phyloP scores from a whole-genome alignment of 2,329 filamentous ascomycete genomes.

The Coleophoma eucalyptorum region DNA sequence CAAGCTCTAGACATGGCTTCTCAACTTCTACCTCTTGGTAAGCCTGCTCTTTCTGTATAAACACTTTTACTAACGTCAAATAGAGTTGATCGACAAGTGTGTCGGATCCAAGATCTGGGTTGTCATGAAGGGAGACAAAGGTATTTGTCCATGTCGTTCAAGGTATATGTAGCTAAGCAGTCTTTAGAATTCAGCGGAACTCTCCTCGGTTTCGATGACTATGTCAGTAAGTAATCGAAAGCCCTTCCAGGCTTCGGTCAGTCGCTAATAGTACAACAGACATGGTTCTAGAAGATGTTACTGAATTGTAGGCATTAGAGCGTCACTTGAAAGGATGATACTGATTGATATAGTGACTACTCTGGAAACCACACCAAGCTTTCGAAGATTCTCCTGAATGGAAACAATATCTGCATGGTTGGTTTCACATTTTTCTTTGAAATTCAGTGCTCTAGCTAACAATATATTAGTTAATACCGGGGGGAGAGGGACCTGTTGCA shows the following conservation, averaged over 20 bases:
- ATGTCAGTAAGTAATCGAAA: slow-evolving; percentile 79
- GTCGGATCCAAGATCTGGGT: slow-evolving; percentile 98
- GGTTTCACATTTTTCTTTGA: background rate
- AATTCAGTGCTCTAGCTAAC: slow-evolving; percentile 4
- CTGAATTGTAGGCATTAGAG: slow-evolving; percentile 71
- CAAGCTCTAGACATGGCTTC: slow-evolving; percentile 19
- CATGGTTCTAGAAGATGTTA: slow-evolving; percentile 97
- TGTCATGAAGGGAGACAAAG: slow-evolving; percentile 99
- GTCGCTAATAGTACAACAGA: slow-evolving; percentile 50
- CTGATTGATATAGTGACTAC: slow-evolving; percentile 72
- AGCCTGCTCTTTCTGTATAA: slow-evolving; percentile 2
- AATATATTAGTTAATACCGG: slow-evolving; percentile 63
- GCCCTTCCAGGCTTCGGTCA: background rate
- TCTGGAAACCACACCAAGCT: slow-evolving; percentile 83
- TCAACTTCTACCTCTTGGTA: slow-evolving; percentile 26
- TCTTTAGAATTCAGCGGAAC: slow-evolving; percentile 87
- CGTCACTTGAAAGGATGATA: background rate
- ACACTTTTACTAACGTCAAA: slow-evolving; percentile 14
- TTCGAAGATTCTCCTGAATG: slow-evolving; percentile 91
- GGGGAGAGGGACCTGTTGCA: slow-evolving; percentile 63
- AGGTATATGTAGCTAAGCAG: background rate
- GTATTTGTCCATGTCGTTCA: slow-evolving; percentile 42
- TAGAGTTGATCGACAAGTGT: slow-evolving; percentile 98
- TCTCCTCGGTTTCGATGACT: slow-evolving; percentile 95
- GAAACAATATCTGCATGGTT: slow-evolving; percentile 99